Conservation (phyloP, 345 rosid species). For the Sisymbrium irio region DNA sequence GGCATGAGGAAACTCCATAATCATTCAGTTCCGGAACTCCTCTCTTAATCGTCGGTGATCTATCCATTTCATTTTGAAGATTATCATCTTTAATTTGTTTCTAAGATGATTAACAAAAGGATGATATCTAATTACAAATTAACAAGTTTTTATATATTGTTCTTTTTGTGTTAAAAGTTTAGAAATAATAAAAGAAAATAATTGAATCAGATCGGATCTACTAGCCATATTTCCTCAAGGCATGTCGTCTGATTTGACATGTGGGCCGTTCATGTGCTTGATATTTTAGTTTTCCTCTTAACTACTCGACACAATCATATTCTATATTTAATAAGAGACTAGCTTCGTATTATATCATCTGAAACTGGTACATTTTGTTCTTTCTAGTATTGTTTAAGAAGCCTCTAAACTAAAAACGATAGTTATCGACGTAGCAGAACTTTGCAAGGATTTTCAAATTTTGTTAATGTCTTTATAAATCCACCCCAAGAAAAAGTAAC, state of each 20-base stretch:
- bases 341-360: background rate
- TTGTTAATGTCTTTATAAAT: background rate
- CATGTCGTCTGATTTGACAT: conserved; percentile 35
- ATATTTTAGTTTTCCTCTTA: conserved; percentile 22
- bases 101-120: conserved; percentile 2
- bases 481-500: too few species aligned
- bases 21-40: conserved; percentile 22
- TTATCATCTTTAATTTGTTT: background rate
- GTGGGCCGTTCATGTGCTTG: conserved; percentile 37
- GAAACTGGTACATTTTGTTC: background rate
- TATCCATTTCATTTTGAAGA: conserved; percentile 20
- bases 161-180: background rate
- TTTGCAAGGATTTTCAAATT: background rate
- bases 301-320: conserved; percentile 34
- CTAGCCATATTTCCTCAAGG: conserved; percentile 19
- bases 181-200: conserved; percentile 7
- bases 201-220: conserved; percentile 41
- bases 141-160: background rate
- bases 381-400: background rate
- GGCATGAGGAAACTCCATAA: conserved; percentile 20
- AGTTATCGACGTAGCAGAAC: background rate
- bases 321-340: conserved; percentile 21
- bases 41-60: conserved; percentile 42
- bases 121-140: conserved; percentile 4
- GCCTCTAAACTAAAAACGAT: background rate